A percentile compares a stretch with the other conserved stretches of the same genome.
phyloP scores from a whole-genome alignment of 305 asterid species.

The Fraxinus greggii region DNA sequence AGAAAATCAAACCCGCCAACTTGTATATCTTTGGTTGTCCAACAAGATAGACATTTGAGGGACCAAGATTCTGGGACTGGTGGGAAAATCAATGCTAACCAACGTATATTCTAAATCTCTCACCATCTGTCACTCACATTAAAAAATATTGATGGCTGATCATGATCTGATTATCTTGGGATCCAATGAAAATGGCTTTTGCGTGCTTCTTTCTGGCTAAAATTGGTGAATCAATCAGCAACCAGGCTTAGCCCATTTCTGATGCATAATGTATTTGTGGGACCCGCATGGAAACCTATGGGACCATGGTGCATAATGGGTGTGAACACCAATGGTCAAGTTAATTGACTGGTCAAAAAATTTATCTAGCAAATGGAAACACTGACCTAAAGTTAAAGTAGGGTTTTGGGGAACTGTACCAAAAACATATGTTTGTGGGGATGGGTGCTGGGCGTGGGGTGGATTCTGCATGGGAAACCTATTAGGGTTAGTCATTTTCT shows the following conservation, averaged over 20 bases:
- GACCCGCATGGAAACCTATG: conserved; percentile 21
- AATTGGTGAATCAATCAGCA: neutral
- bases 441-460: conserved; percentile 1
- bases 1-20: too few species aligned
- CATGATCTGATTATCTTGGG: conserved; percentile 32
- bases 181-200: conserved; percentile 45
- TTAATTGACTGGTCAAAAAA: conserved; percentile 60
- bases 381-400: conserved; percentile 44
- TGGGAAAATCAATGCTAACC: too few species aligned
- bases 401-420: conserved; percentile 45
- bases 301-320: conserved; percentile 35
- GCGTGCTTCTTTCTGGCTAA: conserved; percentile 20
- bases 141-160: too few species aligned
- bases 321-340: conserved; percentile 35
- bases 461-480: conserved; percentile 38
- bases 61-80: too few species aligned
- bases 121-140: too few species aligned
- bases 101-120: too few species aligned
- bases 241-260: neutral
- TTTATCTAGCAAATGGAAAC: conserved; percentile 29
- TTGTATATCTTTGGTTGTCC: too few species aligned
- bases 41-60: too few species aligned
- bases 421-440: neutral
- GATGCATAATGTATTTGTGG: conserved; percentile 20
- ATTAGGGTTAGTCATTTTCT: conserved; percentile 9